These are phyloP conservation scores for Nepenthes mirabilis DNA, from an alignment of 148 eudicot species.

Conservation along the genomic window DNA sequence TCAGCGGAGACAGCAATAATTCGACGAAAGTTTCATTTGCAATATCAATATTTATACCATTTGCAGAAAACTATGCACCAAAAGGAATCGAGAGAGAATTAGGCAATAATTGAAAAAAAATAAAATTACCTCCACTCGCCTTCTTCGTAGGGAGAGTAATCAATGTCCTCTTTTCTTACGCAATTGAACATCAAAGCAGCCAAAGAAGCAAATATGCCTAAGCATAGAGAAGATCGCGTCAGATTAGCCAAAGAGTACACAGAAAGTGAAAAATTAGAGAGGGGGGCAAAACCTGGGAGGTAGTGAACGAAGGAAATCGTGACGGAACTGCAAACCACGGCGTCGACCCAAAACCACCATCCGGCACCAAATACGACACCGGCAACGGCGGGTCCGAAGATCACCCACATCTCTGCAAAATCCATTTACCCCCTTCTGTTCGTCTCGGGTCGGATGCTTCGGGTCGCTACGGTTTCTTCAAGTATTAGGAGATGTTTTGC, in stretches of 20 bases:
- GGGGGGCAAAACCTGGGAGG: constrained; percentile 47
- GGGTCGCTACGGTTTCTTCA: background rate
- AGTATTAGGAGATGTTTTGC: no score
- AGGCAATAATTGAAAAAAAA: background rate
- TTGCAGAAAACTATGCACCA: background rate
- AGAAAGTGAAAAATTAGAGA: constrained; percentile 1
- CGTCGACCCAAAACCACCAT: constrained; percentile 99
- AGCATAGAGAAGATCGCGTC: background rate
- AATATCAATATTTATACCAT: no score
- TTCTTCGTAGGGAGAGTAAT: constrained; percentile 91
- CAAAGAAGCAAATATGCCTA: constrained; percentile 85
- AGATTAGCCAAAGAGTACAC: background rate
- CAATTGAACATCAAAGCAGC: constrained; percentile 98
- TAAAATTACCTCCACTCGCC: constrained; percentile 87
- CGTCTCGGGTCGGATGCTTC: background rate
- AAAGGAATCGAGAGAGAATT: background rate
- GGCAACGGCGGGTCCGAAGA: constrained; percentile 82
- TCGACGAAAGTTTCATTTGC: no score
- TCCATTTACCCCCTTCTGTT: constrained; percentile 35
- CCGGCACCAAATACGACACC: constrained; percentile 94
- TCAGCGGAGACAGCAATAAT: no score
- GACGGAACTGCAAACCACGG: constrained; percentile 85
- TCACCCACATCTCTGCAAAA: constrained; percentile 56
- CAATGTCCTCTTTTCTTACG: constrained; percentile 84
- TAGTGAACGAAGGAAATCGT: constrained; percentile 76